Evolutionary conservation across 2,329 filamentous ascomycete species (phyloP).

Genomic region (Clarireedia monteithiana): DNA sequence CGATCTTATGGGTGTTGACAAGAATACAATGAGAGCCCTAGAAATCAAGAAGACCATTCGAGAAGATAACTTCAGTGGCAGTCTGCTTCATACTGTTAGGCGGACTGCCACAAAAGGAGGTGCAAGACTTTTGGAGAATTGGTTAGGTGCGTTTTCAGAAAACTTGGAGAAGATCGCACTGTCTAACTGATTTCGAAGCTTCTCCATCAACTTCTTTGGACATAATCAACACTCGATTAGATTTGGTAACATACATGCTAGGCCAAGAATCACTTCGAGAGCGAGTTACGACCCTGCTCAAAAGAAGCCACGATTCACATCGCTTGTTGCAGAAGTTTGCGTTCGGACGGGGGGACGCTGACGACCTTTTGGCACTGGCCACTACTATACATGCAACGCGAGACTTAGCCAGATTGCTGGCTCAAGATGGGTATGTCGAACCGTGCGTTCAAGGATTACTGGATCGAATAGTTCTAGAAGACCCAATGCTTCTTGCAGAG

Average conservation of each 20-base stretch:
- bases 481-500: slow-evolving; percentile 59
- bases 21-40: slow-evolving; percentile 79
- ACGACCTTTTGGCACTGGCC: slow-evolving; percentile 79
- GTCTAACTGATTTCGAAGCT: slow-evolving; percentile 33
- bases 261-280: slow-evolving; percentile 61
- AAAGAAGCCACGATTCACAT: slow-evolving; percentile 75
- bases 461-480: slow-evolving; percentile 55
- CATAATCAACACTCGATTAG: slow-evolving; percentile 70
- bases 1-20: slow-evolving; percentile 85
- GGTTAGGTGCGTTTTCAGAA: slow-evolving; percentile 52
- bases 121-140: slow-evolving; percentile 72
- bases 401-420: slow-evolving; percentile 49
- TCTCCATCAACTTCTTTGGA: slow-evolving; percentile 82
- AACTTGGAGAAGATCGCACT: background rate
- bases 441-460: slow-evolving; percentile 40
- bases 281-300: slow-evolving; percentile 58
- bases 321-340: slow-evolving; percentile 92
- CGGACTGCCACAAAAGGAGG: slow-evolving; percentile 89
- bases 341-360: slow-evolving; percentile 81
- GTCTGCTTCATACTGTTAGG: slow-evolving; percentile 81
- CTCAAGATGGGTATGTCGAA: slow-evolving; percentile 15
- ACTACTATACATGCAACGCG: slow-evolving; percentile 71
- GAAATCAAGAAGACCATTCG: slow-evolving; percentile 83
- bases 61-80: slow-evolving; percentile 72
- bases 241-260: slow-evolving; percentile 73